Conservation (phyloP, 768 basidiomycete genomes). For the Phanerochaete carnosa region DNA sequence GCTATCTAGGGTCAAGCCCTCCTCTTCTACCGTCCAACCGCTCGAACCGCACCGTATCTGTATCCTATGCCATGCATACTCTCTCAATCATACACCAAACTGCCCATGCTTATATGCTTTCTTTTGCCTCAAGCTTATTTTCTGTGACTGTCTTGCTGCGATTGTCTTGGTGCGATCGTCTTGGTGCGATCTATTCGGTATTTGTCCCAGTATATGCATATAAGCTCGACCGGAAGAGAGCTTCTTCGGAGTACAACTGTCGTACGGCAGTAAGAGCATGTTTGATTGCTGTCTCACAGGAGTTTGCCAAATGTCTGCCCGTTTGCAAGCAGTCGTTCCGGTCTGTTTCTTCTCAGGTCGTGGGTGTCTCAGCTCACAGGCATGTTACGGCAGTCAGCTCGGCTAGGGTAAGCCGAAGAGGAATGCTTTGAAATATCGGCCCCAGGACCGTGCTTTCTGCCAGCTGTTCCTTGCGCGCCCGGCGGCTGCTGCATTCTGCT, state of each 20-base stretch:
- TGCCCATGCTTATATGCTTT: slow-evolving; percentile 24
- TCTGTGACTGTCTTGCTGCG: slow-evolving; percentile 5
- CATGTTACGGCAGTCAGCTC: not conserved
- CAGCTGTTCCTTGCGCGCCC: not conserved
- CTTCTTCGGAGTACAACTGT: not conserved
- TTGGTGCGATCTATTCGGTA: not conserved
- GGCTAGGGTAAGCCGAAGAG: not conserved
- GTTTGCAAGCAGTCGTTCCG: not conserved
- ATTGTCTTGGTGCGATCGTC: slow-evolving; percentile 8
- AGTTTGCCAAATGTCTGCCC: not conserved
- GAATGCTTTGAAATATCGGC: not conserved
- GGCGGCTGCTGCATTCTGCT: not conserved
- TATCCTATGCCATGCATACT: slow-evolving; percentile 31
- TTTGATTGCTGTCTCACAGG: not conserved
- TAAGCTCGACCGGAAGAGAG: not conserved
- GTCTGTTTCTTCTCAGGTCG: not conserved
- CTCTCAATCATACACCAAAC: slow-evolving; percentile 26
- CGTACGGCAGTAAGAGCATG: not conserved
- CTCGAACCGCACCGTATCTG: slow-evolving; percentile 15
- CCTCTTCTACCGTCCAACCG: not conserved
- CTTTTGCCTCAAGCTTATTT: slow-evolving; percentile 5
- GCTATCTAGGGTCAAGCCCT: slow-evolving; percentile 1
- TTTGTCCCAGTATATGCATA: slow-evolving; percentile 4
- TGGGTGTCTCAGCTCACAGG: not conserved
- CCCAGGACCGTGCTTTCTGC: not conserved